A percentile compares a stretch with the other conserved stretches of the same genome.
Conservation (phyloP, 176 grass and related monocot genomes). For the Zoysia japonica region DNA sequence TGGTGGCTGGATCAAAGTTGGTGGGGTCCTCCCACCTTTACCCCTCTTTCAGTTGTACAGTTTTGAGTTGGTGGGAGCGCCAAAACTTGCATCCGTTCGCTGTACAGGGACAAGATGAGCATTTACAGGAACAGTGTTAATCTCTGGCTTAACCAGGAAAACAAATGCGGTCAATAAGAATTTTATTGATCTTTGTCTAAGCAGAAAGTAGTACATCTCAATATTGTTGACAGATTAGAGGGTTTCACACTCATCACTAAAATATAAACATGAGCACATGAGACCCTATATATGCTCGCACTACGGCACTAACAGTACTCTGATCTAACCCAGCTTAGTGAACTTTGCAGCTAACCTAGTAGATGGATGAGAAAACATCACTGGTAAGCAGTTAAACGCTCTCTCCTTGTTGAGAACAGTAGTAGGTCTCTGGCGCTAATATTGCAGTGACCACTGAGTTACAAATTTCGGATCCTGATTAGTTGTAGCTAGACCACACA, state of each 20-base stretch:
- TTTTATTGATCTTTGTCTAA: constrained; percentile 49
- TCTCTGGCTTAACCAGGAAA: not conserved
- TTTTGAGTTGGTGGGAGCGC: too few relatives aligned
- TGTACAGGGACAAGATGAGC: not conserved
- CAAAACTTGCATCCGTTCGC: too few relatives aligned
- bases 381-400: constrained; percentile 17
- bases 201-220: constrained; percentile 19
- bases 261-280: constrained; percentile 27
- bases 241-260: too few relatives aligned
- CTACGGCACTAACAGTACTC: not conserved
- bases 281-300: constrained; percentile 35
- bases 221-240: not conserved
- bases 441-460: constrained; percentile 58
- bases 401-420: not conserved
- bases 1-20: too few relatives aligned
- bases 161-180: constrained; percentile 2
- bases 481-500: constrained; percentile 37
- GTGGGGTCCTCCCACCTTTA: too few relatives aligned
- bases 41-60: too few relatives aligned
- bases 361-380: constrained; percentile 27
- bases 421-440: constrained; percentile 60
- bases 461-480: constrained; percentile 30
- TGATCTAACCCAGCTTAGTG: constrained; percentile 14
- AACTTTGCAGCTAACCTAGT: constrained; percentile 21
- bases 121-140: not conserved